These are phyloP conservation scores for Pseudoperonospora humuli DNA, from an alignment of 352 stramenopile species.

Conservation along the genomic window DNA sequence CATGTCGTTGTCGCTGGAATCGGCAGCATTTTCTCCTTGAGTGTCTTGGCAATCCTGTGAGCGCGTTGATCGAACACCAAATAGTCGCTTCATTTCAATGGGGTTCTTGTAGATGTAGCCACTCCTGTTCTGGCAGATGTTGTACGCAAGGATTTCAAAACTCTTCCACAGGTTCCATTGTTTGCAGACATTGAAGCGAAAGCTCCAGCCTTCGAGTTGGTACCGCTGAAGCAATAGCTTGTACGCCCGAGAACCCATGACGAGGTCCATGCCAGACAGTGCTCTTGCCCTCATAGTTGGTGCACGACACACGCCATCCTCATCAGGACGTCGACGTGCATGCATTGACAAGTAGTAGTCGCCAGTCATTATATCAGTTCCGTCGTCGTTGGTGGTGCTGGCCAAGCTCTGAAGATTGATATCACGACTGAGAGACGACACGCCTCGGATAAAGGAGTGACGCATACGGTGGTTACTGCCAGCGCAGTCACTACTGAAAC, in stretches of 20 bases:
- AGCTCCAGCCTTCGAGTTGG: slow-evolving; percentile 71
- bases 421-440: slow-evolving; percentile 14
- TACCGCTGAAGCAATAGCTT: slow-evolving; percentile 66
- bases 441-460: slow-evolving; percentile 24
- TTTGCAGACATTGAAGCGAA: slow-evolving; percentile 71
- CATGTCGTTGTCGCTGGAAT: slow-evolving; percentile 3
- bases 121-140: slow-evolving; percentile 81
- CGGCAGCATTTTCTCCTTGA: slow-evolving; percentile 3
- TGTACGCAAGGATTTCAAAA: slow-evolving; percentile 84
- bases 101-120: slow-evolving; percentile 88
- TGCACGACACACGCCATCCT: not conserved
- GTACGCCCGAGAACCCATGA: slow-evolving; percentile 64
- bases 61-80: slow-evolving; percentile 33
- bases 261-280: slow-evolving; percentile 70
- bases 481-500: slow-evolving; percentile 14
- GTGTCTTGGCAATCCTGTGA: slow-evolving; percentile 1
- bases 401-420: slow-evolving; percentile 11
- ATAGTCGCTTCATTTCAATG: slow-evolving; percentile 72
- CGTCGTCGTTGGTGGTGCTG: slow-evolving; percentile 15
- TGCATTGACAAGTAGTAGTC: slow-evolving; percentile 19
- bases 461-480: slow-evolving; percentile 15
- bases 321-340: slow-evolving; percentile 7
- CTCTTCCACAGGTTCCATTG: slow-evolving; percentile 85
- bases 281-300: slow-evolving; percentile 30
- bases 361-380: slow-evolving; percentile 18